A percentile compares a stretch with the other conserved stretches of the same genome.
phyloP scores from a whole-genome alignment of 495 filamentous ascomycete genomes.

The Astrothelium subdiscretum region DNA sequence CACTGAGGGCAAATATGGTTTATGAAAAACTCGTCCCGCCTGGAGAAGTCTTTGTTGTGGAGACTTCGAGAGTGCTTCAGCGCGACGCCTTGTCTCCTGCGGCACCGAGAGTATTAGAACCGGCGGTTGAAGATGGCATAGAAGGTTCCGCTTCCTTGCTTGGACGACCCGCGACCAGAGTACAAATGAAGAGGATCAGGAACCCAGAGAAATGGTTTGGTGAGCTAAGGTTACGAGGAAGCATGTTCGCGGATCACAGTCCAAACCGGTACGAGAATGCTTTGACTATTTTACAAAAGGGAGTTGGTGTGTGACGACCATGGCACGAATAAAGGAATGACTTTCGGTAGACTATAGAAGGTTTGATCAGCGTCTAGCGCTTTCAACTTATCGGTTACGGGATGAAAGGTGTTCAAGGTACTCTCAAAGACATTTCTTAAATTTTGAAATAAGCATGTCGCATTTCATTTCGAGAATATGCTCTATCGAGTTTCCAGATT shows the following conservation, averaged over 20 bases:
- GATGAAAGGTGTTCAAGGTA: no score
- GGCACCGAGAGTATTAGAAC: neutral
- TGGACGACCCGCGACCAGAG: conserved; percentile 50
- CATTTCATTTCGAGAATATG: no score
- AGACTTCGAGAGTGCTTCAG: conserved; percentile 48
- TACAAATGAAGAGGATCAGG: conserved; percentile 53
- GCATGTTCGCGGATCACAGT: conserved; percentile 67
- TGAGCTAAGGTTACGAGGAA: conserved; percentile 57
- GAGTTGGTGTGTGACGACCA: neutral
- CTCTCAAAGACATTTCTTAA: no score
- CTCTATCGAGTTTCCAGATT: no score
- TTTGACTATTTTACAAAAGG: conserved; percentile 23
- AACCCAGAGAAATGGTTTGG: conserved; percentile 57
- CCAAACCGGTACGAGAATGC: conserved; percentile 61
- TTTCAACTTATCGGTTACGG: no score
- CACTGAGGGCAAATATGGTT: conserved; percentile 55
- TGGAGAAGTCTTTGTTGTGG: conserved; percentile 63
- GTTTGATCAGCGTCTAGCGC: neutral
- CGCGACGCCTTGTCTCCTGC: conserved; percentile 38
- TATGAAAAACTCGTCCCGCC: conserved; percentile 61
- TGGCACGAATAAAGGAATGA: neutral
- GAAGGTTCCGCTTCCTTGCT: conserved; percentile 27
- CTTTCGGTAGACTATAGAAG: neutral
- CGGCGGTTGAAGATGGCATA: conserved; percentile 10
- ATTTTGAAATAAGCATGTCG: no score